These are phyloP conservation scores for Immersiporthe knoxdaviesiana DNA, from an alignment of 2,329 filamentous ascomycete species.

Conservation along the genomic window DNA sequence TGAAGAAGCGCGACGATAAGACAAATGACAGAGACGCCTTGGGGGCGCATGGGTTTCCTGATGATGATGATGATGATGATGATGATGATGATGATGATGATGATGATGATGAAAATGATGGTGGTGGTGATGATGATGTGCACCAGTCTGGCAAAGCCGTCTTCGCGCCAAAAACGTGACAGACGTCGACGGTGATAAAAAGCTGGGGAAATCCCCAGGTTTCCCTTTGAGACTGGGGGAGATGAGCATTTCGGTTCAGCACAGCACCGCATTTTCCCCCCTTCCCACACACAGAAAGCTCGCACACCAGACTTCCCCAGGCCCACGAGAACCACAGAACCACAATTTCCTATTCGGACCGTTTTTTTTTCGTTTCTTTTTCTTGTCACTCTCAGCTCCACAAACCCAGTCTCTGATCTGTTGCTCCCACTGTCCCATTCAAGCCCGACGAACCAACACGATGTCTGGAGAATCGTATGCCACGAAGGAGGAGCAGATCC, in stretches of 20 bases:
- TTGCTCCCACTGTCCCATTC: neutral
- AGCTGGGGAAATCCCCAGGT: constrained; percentile 16
- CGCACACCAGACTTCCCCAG: constrained; percentile 13
- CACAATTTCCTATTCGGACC: constrained; percentile 22
- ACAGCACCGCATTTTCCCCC: neutral
- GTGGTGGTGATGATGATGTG: neutral
- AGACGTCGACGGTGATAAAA: constrained; percentile 23
- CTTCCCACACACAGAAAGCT: too few relatives aligned
- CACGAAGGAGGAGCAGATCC: constrained; percentile 25
- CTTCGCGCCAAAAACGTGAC: neutral
- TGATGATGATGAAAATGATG: neutral
- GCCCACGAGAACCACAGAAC: constrained; percentile 26
- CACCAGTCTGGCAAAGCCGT: neutral
- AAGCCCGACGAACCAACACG: constrained; percentile 10
- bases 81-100: neutral
- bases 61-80: neutral
- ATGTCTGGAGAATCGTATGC: constrained; percentile 23
- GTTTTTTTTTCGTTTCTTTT: too few relatives aligned
- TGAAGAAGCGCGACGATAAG: neutral
- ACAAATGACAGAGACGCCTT: neutral
- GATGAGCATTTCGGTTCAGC: neutral
- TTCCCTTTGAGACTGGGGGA: neutral
- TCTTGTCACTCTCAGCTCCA: constrained; percentile 15
- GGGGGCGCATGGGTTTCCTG: neutral
- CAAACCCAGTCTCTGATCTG: neutral